phyloP scores from a whole-genome alignment of 148 eudicot species.

The Rhododendron mucronatum region DNA sequence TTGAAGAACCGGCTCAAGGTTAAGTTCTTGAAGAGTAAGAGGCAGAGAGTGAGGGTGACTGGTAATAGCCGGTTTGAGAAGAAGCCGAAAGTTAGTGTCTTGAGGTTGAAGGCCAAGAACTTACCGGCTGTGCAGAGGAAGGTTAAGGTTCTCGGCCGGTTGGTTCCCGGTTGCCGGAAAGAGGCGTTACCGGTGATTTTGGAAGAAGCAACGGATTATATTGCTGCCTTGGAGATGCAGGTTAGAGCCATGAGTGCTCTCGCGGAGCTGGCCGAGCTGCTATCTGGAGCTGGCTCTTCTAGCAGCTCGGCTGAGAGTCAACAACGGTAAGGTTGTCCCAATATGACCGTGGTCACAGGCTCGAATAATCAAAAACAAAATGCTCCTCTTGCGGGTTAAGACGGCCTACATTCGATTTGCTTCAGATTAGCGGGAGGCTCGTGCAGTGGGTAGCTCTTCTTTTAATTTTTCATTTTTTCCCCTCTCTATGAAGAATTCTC shows the following conservation, averaged over 20 bases:
- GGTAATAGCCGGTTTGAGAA: conserved; percentile 23
- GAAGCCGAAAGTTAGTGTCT: conserved; percentile 28
- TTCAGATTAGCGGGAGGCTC: background rate
- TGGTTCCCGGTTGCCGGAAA: conserved; percentile 87
- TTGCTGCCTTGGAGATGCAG: conserved; percentile 89
- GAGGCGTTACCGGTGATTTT: conserved; percentile 66
- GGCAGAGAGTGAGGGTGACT: conserved; percentile 23
- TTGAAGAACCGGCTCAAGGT: conserved; percentile 61
- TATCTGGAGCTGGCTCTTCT: conserved; percentile 32
- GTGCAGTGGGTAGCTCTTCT: background rate
- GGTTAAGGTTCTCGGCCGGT: conserved; percentile 42
- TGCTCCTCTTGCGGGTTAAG: background rate
- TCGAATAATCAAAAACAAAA: background rate
- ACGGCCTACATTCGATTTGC: background rate
- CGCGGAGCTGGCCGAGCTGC: conserved; percentile 23
- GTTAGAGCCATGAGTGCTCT: conserved; percentile 60
- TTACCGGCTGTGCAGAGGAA: conserved; percentile 65
- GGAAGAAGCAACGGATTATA: conserved; percentile 82
- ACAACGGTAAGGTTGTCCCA: conserved; percentile 4
- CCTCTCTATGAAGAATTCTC: background rate
- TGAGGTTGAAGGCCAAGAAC: conserved; percentile 44
- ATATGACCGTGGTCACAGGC: background rate
- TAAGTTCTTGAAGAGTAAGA: conserved; percentile 53
- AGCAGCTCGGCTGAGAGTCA: background rate
- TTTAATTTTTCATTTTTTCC: background rate